These are phyloP conservation scores for Claviceps arundinis DNA, from an alignment of 2,329 filamentous ascomycete species.

Conservation along the genomic window DNA sequence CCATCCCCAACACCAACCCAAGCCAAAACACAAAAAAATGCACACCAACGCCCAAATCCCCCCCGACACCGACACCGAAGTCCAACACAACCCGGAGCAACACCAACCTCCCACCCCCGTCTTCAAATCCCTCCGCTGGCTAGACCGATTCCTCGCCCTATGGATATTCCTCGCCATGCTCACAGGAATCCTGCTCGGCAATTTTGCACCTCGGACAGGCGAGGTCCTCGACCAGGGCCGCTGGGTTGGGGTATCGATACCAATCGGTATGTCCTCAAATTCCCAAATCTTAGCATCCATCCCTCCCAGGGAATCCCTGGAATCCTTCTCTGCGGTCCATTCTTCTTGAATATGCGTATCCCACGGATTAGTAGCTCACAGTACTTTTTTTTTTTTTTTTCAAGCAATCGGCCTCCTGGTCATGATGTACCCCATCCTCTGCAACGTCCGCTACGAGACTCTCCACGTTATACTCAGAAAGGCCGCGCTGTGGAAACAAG, in stretches of 20 bases:
- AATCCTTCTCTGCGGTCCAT: neutral
- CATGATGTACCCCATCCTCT: conserved; percentile 92
- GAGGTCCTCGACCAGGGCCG: conserved; percentile 53
- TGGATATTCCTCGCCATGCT: conserved; percentile 74
- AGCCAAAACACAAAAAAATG: neutral
- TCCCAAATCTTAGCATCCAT: too few relatives aligned
- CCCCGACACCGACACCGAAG: too few relatives aligned
- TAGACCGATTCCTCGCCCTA: conserved; percentile 51
- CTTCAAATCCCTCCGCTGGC: conserved; percentile 41
- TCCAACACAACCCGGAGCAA: neutral
- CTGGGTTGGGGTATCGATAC: conserved; percentile 1
- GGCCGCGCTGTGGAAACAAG: conserved; percentile 59
- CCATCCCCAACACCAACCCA: too few relatives aligned
- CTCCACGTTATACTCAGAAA: conserved; percentile 53
- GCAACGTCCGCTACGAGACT: conserved; percentile 69
- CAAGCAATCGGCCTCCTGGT: conserved; percentile 65
- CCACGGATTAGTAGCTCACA: neutral
- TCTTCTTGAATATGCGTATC: neutral
- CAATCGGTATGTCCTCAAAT: neutral
- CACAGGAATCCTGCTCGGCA: conserved; percentile 61
- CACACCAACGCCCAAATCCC: neutral
- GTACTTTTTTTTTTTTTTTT: neutral
- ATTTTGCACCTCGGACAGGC: conserved; percentile 53
- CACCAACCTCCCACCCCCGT: conserved; percentile 18
- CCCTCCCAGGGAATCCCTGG: neutral